Base-by-base conservation (phyloP, 345 rosid species). In the Eucalyptus shirleyi region DNA sequence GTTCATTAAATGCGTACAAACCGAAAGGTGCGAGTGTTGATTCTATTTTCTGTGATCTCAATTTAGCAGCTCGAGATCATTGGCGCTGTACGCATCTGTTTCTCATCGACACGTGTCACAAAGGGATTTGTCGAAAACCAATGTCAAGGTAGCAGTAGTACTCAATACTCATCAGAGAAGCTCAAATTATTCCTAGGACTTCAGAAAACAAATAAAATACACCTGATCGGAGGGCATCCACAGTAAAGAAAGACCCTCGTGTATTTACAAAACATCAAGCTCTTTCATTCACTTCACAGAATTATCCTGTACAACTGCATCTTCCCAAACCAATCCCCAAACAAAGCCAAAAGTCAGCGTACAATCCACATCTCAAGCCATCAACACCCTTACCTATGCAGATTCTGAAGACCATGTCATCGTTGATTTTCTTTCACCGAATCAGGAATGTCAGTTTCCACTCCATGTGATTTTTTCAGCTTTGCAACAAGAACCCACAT, bases 401-500 rank as follows among this genome's bases (percentile, higher is more conserved):
- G 47, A 50, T 44, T 88, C 87, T 40, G 8, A 77, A 37, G 83
- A 77, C 83, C 47, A 6, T 40, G 16, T 47, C 65, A 80, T 87
- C 60, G 77, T 19, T 59, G 88, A 9, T 86, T 89, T 88, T 93
- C 94, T 89, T 91, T 91, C 1, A 93, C 82, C 37, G 93, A 89
- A 65, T 95, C 95, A 12, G 94, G 91, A 60, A 88, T 90, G 86
- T 92, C 95, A 5, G 91, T 72, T 89, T 94, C 98, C 40, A 86
- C 90, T 60, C 94, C 99, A 55, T 91, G 95, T 37, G 97, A 94
- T 88, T 93, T 96, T 90, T 96, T 98, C 93, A 98, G 85, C 91
- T 96, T 97, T 6, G 99, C 97, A 53, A 98, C 99, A 44, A 96
- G 97, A 89, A 97, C 99, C 99, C 99, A 98, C 99, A 98, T 98